These are phyloP conservation scores for Chalaropsis ovoidea DNA, from an alignment of 2,329 filamentous ascomycete genomes.

Conservation along the genomic window DNA sequence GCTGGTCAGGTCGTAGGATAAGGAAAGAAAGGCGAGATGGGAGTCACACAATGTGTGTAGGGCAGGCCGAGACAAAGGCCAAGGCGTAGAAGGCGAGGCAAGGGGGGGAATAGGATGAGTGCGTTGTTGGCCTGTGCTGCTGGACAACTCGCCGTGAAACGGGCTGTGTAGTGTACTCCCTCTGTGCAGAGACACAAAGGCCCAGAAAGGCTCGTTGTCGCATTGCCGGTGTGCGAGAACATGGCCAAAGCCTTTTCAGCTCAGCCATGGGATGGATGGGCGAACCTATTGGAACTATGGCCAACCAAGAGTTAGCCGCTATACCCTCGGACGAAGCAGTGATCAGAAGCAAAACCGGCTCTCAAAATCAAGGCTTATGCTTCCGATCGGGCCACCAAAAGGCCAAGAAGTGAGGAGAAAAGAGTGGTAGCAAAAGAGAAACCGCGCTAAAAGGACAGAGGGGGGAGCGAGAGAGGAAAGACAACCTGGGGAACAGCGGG, in stretches of 20 bases:
- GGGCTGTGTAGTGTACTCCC: no score
- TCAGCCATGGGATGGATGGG: not conserved
- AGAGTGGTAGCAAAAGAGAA: not conserved
- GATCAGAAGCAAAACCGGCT: constrained; percentile 14
- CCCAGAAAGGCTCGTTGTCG: not conserved
- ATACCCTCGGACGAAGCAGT: constrained; percentile 8
- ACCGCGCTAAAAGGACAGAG: not conserved
- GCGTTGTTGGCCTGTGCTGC: not conserved
- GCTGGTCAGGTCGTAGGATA: not conserved
- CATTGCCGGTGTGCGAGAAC: not conserved
- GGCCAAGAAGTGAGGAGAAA: constrained; percentile 1
- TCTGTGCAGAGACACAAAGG: not conserved
- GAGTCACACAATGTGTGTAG: not conserved
- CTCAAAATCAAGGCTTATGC: not conserved
- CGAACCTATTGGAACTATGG: constrained; percentile 6
- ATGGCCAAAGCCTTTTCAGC: constrained; percentile 1
- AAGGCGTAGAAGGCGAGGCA: not conserved
- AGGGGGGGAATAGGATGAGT: not conserved
- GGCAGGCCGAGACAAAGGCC: not conserved
- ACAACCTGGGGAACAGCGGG: not conserved
- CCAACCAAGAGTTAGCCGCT: not conserved
- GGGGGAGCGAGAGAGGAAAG: not conserved
- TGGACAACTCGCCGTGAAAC: no score
- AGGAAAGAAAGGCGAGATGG: not conserved
- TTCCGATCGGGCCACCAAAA: not conserved